These are phyloP conservation scores for Parachaetomium inaequale DNA, from an alignment of 495 filamentous ascomycete species.

Conservation along the genomic window DNA sequence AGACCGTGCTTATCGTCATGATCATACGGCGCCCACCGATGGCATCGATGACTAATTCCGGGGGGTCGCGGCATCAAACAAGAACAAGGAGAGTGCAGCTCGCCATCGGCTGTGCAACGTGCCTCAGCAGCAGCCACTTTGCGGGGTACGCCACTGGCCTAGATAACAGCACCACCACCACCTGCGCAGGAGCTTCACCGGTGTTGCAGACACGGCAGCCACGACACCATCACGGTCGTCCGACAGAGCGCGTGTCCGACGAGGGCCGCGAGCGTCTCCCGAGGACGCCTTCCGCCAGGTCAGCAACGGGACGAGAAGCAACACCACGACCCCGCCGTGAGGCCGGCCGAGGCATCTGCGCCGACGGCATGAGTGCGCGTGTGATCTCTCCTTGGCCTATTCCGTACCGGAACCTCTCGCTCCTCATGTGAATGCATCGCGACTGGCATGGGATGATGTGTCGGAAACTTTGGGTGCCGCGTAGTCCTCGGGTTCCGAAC, in stretches of 20 bases:
- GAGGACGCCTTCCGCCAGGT: no score
- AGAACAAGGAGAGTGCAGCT: background rate
- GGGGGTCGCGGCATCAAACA: background rate
- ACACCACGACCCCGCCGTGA: background rate
- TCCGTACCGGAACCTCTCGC: background rate
- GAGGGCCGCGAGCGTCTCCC: background rate
- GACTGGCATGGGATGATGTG: background rate
- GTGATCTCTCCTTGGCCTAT: background rate
- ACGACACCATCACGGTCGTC: background rate
- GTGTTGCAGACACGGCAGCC: background rate
- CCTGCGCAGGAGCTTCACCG: constrained; percentile 6
- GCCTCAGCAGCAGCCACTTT: constrained; percentile 21
- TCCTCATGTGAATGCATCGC: background rate
- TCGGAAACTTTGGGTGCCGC: background rate
- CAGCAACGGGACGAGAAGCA: no score
- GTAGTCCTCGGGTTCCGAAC: background rate
- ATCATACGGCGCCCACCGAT: background rate
- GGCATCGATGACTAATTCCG: background rate
- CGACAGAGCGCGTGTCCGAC: background rate
- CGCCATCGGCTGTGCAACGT: constrained; percentile 17
- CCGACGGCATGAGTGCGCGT: background rate
- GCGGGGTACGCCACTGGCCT: constrained; percentile 7
- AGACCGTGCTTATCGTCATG: background rate
- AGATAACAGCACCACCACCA: constrained; percentile 1
- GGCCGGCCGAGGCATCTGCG: background rate